A percentile compares a stretch with the other conserved stretches of the same genome.
Conservation (phyloP, 2,329 filamentous ascomycete genomes). For the Fusarium algeriense region DNA sequence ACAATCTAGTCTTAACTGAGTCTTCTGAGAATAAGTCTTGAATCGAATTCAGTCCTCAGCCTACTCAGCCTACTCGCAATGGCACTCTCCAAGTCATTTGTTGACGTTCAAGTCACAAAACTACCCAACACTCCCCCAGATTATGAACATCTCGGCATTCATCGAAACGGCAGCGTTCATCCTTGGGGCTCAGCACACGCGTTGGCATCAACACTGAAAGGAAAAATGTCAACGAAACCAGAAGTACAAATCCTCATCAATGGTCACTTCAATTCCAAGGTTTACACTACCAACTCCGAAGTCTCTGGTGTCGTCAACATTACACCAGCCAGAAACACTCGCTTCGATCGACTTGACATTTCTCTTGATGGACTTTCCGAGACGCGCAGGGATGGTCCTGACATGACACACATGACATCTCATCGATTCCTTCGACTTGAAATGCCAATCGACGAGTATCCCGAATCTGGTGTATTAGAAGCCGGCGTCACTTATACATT, state of each 20-base stretch:
- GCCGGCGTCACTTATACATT: slow-evolving; percentile 35
- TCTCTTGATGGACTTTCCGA: slow-evolving; percentile 33
- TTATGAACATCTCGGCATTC: slow-evolving; percentile 36
- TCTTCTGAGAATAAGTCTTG: too few relatives aligned
- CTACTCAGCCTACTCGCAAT: slow-evolving; percentile 4
- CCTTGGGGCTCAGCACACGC: slow-evolving; percentile 29
- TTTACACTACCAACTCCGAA: slow-evolving; percentile 43
- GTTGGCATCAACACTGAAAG: slow-evolving; percentile 18
- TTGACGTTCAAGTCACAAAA: slow-evolving; percentile 28
- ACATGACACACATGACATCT: slow-evolving; percentile 34
- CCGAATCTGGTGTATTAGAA: slow-evolving; percentile 23
- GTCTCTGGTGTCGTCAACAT: slow-evolving; percentile 40
- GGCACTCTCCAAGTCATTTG: slow-evolving; percentile 24
- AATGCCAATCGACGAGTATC: slow-evolving; percentile 41
- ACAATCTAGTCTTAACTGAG: background rate
- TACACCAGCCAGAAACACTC: slow-evolving; percentile 24
- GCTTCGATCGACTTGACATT: slow-evolving; percentile 35
- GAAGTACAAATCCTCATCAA: slow-evolving; percentile 33
- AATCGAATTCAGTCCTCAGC: background rate
- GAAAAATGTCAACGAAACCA: slow-evolving; percentile 17
- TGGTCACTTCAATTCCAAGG: slow-evolving; percentile 42
- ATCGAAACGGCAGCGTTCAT: slow-evolving; percentile 8
- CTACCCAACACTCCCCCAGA: slow-evolving; percentile 27
- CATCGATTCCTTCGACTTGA: slow-evolving; percentile 42
- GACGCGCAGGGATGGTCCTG: slow-evolving; percentile 40